Conservation (phyloP, 352 stramenopile genomes). For the Phytophthora melonis region DNA sequence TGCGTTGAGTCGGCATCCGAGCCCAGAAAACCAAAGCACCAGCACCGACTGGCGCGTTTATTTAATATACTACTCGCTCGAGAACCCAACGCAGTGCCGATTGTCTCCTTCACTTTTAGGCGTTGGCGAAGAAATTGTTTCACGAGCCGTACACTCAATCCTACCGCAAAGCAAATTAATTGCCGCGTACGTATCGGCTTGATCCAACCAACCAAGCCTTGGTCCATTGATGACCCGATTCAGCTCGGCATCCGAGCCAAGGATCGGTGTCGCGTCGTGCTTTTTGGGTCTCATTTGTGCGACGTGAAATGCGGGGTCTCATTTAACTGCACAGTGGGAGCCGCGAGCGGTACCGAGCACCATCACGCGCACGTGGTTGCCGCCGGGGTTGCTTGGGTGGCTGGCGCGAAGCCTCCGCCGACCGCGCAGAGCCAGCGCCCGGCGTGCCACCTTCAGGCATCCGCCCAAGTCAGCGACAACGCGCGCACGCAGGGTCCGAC, state of each 20-base stretch:
- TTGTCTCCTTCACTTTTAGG: not conserved
- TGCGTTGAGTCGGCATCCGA: slow-evolving; percentile 19
- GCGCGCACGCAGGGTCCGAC: not conserved
- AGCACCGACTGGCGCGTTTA: slow-evolving; percentile 6
- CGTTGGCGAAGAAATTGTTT: not conserved
- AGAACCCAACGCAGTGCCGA: not conserved
- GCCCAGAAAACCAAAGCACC: not conserved
- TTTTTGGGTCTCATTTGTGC: slow-evolving; percentile 4
- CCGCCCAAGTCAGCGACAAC: not conserved
- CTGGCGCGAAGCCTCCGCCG: not conserved
- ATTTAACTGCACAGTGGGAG: slow-evolving; percentile 28
- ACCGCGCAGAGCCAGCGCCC: slow-evolving; percentile 3
- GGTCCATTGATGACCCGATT: not conserved
- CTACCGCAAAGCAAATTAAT: no score
- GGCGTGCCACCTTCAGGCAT: slow-evolving; percentile 1
- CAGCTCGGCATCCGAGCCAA: not conserved
- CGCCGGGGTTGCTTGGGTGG: not conserved
- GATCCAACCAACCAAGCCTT: no score
- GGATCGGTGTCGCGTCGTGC: not conserved
- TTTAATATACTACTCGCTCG: slow-evolving; percentile 26
- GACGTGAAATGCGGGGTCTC: slow-evolving; percentile 9
- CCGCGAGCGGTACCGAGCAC: slow-evolving; percentile 12
- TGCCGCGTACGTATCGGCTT: no score
- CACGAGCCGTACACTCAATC: no score
- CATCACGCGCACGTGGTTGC: slow-evolving; percentile 28